These are phyloP conservation scores for Cyberlindnera sargentensis DNA, from an alignment of 805 yeast genomes.

Conservation along the genomic window DNA sequence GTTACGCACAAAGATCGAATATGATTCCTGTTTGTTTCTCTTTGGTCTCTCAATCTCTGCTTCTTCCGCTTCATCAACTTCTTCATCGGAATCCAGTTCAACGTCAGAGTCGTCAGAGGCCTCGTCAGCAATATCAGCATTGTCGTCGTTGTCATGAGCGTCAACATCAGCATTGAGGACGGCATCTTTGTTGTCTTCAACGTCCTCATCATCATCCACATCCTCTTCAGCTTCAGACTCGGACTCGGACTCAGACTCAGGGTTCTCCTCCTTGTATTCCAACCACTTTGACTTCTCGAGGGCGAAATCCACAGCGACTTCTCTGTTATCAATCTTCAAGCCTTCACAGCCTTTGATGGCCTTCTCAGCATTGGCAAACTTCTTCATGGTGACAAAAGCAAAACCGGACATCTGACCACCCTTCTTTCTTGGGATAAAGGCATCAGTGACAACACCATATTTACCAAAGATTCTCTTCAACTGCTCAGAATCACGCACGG, in stretches of 20 bases:
- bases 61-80: conserved; percentile 24
- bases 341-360: conserved; percentile 75
- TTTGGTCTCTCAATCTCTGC: conserved; percentile 30
- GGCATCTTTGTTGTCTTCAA: conserved; percentile 24
- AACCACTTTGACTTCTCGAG: conserved; percentile 85
- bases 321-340: conserved; percentile 79
- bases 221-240: conserved; percentile 31
- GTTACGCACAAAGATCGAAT: conserved; percentile 80
- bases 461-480: conserved; percentile 63
- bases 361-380: conserved; percentile 63
- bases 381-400: conserved; percentile 89
- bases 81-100: conserved; percentile 29
- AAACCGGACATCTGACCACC: conserved; percentile 92
- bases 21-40: conserved; percentile 59
- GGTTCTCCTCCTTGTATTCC: conserved; percentile 39
- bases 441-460: conserved; percentile 84
- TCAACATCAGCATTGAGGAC: conserved; percentile 4
- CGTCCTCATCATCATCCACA: conserved; percentile 27
- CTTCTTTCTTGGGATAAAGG: conserved; percentile 77
- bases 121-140: conserved; percentile 23
- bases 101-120: conserved; percentile 21
- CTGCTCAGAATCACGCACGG: conserved; percentile 70
- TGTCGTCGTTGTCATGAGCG: conserved; percentile 22
- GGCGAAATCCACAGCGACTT: conserved; percentile 92
- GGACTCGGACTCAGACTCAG: conserved; percentile 34